phyloP scores from a whole-genome alignment of 768 basidiomycete species.

The Dendrothele bispora region DNA sequence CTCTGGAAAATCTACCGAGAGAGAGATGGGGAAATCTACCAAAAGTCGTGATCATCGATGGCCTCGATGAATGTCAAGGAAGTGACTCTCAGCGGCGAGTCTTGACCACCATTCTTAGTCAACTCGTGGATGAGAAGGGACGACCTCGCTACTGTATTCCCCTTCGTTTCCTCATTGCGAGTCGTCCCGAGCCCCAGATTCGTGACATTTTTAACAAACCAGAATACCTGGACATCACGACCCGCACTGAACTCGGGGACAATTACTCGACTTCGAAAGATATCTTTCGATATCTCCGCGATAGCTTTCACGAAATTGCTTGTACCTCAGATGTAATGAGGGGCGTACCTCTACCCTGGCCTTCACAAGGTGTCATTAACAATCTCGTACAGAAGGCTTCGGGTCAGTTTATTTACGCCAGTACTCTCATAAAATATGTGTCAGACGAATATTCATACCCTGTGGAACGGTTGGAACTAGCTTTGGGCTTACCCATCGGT shows the following conservation, averaged over 20 bases:
- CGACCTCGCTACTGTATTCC: no score
- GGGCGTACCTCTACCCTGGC: constrained; percentile 15
- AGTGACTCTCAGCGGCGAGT: constrained; percentile 6
- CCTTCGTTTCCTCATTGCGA: constrained; percentile 23
- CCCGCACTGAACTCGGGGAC: neutral
- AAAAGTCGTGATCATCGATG: constrained; percentile 22
- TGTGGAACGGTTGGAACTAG: neutral
- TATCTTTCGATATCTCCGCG: constrained; percentile 15
- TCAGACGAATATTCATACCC: neutral
- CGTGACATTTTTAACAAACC: constrained; percentile 3
- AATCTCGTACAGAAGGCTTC: constrained; percentile 14
- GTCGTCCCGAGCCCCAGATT: constrained; percentile 27
- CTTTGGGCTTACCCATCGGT: neutral
- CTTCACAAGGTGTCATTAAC: constrained; percentile 15
- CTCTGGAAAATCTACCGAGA: neutral
- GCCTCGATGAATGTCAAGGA: constrained; percentile 26
- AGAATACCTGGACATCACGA: no score
- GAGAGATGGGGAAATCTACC: neutral
- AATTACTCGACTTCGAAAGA: constrained; percentile 11
- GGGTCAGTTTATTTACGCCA: constrained; percentile 2
- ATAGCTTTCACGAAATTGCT: constrained; percentile 12
- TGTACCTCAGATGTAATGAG: constrained; percentile 6
- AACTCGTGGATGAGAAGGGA: neutral
- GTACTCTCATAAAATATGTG: neutral
- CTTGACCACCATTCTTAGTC: neutral